A percentile compares a stretch with the other conserved stretches of the same genome.
phyloP scores from a whole-genome alignment of 2,329 filamentous ascomycete genomes.

The Apiospora kogelbergensis region DNA sequence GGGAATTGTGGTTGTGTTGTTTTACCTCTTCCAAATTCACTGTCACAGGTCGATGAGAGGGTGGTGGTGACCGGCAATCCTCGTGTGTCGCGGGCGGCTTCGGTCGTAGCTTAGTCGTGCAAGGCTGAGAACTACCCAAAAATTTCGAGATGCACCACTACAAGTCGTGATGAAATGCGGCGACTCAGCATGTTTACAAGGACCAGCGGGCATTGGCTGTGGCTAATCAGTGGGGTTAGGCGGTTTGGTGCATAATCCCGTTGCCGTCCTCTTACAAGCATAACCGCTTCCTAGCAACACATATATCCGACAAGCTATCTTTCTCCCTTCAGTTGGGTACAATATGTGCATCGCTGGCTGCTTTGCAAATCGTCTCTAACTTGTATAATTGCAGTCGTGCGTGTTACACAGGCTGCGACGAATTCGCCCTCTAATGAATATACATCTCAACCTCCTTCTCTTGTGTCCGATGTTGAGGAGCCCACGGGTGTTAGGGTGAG shows the following conservation, averaged over 20 bases:
- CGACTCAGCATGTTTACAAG: background rate
- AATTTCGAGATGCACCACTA: conserved; percentile 6
- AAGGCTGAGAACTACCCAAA: conserved; percentile 2
- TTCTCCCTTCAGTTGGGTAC: no score
- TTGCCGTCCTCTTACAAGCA: background rate
- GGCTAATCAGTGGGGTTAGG: background rate
- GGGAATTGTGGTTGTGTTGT: background rate
- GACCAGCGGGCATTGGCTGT: background rate
- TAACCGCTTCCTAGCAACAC: no score
- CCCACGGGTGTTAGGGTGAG: background rate
- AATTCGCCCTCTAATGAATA: no score
- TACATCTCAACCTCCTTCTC: no score
- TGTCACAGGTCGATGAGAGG: background rate
- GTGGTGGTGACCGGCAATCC: background rate
- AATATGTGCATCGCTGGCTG: no score
- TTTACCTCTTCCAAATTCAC: background rate
- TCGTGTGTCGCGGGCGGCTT: background rate
- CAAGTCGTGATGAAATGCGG: background rate
- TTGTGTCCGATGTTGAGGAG: background rate
- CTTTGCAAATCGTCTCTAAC: no score
- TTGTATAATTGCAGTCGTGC: no score
- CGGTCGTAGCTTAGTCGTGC: background rate
- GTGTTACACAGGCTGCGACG: no score
- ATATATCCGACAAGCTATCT: no score
- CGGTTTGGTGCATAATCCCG: background rate